Evolutionary conservation across 2,329 filamentous ascomycete species (phyloP).

Genomic region (Chlorencoelia australis): DNA sequence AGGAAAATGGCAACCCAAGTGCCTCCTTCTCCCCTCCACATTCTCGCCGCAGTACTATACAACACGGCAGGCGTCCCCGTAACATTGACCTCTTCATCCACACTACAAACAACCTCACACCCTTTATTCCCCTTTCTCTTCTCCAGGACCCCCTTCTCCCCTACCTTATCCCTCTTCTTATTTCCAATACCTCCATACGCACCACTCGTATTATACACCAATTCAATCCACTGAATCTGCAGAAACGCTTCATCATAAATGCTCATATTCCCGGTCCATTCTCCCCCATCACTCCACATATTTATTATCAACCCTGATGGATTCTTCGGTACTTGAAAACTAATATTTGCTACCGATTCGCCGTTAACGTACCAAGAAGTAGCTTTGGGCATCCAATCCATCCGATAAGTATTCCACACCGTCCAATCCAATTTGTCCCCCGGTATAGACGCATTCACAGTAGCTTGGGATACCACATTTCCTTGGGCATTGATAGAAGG

Average conservation of each 20-base stretch:
- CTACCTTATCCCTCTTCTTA: constrained; percentile 9
- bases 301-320: constrained; percentile 22
- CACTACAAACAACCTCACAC: constrained; percentile 21
- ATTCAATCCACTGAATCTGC: constrained; percentile 26
- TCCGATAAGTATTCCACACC: constrained; percentile 22
- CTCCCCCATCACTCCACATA: constrained; percentile 26
- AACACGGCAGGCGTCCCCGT: constrained; percentile 20
- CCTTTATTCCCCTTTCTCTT: constrained; percentile 17
- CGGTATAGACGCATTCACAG: constrained; percentile 17
- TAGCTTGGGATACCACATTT: constrained; percentile 13
- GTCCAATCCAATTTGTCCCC: constrained; percentile 16
- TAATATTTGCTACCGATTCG: constrained; percentile 18
- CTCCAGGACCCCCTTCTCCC: constrained; percentile 8
- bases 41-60: constrained; percentile 20
- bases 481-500: constrained; percentile 18
- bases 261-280: constrained; percentile 25
- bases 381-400: constrained; percentile 25
- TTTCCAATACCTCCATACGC: constrained; percentile 7
- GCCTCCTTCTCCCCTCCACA: no score
- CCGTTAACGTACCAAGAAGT: constrained; percentile 26
- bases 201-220: constrained; percentile 24
- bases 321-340: constrained; percentile 19
- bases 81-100: constrained; percentile 20
- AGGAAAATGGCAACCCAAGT: no score
- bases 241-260: constrained; percentile 19